Conservation (phyloP, 2,329 filamentous ascomycete genomes). For the Penicillium sclerotigenum region DNA sequence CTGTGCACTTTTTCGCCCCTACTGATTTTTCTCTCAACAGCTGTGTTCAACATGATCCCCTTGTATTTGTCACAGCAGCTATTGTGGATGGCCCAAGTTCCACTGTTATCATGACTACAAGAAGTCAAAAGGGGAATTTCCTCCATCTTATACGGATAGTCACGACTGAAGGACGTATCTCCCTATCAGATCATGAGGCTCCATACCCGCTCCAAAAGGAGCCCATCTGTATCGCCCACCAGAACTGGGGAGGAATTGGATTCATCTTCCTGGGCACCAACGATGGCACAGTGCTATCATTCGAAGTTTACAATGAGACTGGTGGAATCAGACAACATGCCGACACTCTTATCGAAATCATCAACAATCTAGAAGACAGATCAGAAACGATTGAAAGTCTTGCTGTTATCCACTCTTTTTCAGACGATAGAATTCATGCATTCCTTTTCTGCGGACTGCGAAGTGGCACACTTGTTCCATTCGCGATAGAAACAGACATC, state of each 20-base stretch:
- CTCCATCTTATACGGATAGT: constrained; percentile 30
- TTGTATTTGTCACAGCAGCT: constrained; percentile 31
- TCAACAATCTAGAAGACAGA: constrained; percentile 26
- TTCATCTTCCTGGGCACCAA: constrained; percentile 43
- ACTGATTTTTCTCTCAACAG: constrained; percentile 20
- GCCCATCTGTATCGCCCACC: constrained; percentile 37
- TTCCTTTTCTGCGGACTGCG: constrained; percentile 47
- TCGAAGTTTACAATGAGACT: constrained; percentile 23
- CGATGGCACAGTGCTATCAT: constrained; percentile 36
- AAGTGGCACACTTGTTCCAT: constrained; percentile 43
- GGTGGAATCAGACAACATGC: constrained; percentile 18
- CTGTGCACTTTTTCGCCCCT: constrained; percentile 33
- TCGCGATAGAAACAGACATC: constrained; percentile 26
- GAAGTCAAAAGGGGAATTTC: constrained; percentile 23
- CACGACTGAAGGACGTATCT: constrained; percentile 12
- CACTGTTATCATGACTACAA: constrained; percentile 29
- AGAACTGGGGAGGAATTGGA: constrained; percentile 23
- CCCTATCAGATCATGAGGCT: constrained; percentile 23
- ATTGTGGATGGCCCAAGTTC: constrained; percentile 28
- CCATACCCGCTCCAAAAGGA: constrained; percentile 31
- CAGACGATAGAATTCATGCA: constrained; percentile 11
- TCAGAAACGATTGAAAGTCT: constrained; percentile 38
- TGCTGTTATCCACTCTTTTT: constrained; percentile 25
- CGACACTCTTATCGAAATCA: constrained; percentile 26
- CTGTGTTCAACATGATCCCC: constrained; percentile 22